Evolutionary conservation across 192 early-diverging fungal species (phyloP).

Genomic region (Coemansia sp.): DNA sequence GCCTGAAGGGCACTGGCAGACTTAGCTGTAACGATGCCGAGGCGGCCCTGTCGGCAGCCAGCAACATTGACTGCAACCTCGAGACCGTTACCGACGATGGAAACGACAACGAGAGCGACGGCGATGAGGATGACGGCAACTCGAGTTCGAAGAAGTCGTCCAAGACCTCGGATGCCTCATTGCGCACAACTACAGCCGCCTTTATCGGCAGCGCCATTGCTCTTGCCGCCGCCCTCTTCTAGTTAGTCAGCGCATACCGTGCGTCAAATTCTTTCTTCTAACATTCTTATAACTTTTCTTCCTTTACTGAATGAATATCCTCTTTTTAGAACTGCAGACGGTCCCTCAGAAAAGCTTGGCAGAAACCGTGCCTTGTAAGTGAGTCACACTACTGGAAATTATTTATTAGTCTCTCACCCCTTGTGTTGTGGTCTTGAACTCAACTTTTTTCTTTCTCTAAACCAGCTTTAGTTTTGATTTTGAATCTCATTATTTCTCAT

Average conservation of each 20-base stretch:
- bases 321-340: background rate
- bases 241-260: background rate
- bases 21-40: constrained; percentile 51
- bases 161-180: constrained; percentile 21
- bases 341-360: too few relatives aligned
- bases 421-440: too few relatives aligned
- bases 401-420: too few relatives aligned
- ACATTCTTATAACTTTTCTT: background rate
- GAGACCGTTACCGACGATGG: constrained; percentile 4
- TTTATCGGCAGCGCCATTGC: constrained; percentile 28
- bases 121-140: constrained; percentile 7
- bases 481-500: background rate
- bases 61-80: constrained; percentile 36
- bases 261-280: background rate
- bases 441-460: constrained; percentile 14
- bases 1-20: constrained; percentile 59
- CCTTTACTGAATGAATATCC: background rate
- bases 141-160: constrained; percentile 5
- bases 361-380: too few relatives aligned
- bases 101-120: constrained; percentile 5
- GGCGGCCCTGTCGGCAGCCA: constrained; percentile 19
- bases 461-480: constrained; percentile 7
- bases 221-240: constrained; percentile 33
- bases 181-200: constrained; percentile 17
- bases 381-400: too few relatives aligned